These are phyloP conservation scores for Arthrobotrys pseudoclavata DNA, from an alignment of 2,329 filamentous ascomycete species.

Conservation along the genomic window DNA sequence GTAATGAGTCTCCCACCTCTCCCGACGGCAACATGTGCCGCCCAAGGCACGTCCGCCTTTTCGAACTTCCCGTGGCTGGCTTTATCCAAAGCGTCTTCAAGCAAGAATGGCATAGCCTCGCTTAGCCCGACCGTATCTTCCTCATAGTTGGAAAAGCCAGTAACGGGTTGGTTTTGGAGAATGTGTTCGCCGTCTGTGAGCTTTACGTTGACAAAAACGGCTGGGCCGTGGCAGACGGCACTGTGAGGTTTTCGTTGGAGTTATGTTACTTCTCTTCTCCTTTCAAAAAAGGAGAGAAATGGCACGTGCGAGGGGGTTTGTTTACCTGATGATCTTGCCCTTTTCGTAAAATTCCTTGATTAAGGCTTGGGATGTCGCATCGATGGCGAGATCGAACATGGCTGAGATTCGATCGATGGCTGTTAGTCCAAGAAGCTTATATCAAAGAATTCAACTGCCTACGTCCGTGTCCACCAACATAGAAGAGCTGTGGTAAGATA, in stretches of 20 bases:
- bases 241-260: constrained; percentile 24
- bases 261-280: neutral
- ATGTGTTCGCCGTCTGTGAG: constrained; percentile 70
- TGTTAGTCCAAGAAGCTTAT: neutral
- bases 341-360: constrained; percentile 74
- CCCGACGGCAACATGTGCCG: constrained; percentile 60
- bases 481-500: constrained; percentile 68
- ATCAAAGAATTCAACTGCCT: constrained; percentile 62
- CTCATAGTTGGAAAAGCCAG: constrained; percentile 74
- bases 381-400: constrained; percentile 76
- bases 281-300: neutral
- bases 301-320: constrained; percentile 61
- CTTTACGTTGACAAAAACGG: constrained; percentile 74
- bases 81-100: constrained; percentile 71
- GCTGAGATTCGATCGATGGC: constrained; percentile 63
- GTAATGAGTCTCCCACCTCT: constrained; percentile 62
- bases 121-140: constrained; percentile 68
- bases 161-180: constrained; percentile 72
- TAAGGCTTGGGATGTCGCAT: constrained; percentile 72
- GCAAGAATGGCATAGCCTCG: constrained; percentile 72
- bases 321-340: constrained; percentile 72
- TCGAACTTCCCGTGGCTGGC: constrained; percentile 71
- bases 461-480: constrained; percentile 73
- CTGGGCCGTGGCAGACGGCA: constrained; percentile 79
- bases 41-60: constrained; percentile 71